Conservation (phyloP, 495 filamentous ascomycete genomes). For the Neurospora sp. region DNA sequence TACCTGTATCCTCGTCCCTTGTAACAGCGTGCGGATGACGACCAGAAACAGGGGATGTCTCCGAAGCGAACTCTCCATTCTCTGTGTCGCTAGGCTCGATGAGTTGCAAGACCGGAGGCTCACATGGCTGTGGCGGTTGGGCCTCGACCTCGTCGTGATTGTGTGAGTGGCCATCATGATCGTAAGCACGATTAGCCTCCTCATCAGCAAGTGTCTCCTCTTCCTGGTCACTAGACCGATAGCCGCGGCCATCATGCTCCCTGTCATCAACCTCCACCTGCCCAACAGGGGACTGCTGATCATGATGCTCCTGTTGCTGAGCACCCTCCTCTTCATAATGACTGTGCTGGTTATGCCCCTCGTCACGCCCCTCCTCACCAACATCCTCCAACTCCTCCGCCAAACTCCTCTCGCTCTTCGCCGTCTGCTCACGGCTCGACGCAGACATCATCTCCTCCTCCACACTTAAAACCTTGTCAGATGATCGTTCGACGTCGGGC, state of each 20-base stretch:
- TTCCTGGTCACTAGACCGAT: not conserved
- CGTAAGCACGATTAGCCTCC: not conserved
- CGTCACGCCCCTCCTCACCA: not conserved
- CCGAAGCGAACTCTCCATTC: not conserved
- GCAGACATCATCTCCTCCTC: not conserved
- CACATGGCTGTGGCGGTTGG: not conserved
- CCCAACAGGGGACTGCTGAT: not conserved
- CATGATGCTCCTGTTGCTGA: not conserved
- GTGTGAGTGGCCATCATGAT: not conserved
- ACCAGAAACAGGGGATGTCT: not conserved
- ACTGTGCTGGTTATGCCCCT: not conserved
- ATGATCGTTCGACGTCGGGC: not conserved
- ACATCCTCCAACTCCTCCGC: not conserved
- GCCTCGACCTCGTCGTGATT: not conserved
- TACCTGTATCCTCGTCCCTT: not conserved
- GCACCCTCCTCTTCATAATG: not conserved
- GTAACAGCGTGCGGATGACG: not conserved
- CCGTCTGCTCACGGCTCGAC: not conserved
- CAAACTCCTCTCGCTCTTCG: not conserved
- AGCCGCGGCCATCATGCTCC: not conserved
- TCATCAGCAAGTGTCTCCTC: not conserved
- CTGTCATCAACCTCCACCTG: not conserved
- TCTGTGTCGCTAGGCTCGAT: not conserved
- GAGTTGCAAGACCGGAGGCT: not conserved
- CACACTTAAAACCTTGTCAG: not conserved